phyloP scores from a whole-genome alignment of 2,329 filamentous ascomycete species.

The Ascochyta koolunga region DNA sequence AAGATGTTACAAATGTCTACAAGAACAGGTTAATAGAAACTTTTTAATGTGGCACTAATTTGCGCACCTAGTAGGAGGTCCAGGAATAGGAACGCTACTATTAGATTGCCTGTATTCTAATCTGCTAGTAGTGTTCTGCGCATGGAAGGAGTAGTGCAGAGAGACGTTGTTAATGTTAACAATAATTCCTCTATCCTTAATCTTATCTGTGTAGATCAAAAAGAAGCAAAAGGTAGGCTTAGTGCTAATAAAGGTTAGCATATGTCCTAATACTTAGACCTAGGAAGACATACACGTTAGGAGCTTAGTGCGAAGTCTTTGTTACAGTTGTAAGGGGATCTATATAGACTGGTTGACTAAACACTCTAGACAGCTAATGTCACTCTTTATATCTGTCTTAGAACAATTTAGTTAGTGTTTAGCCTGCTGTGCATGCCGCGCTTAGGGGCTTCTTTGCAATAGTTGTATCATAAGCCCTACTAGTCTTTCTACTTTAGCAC shows the following conservation, averaged over 20 bases:
- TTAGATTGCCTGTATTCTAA: not conserved
- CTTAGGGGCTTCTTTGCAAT: too few species aligned
- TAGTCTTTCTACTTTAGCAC: too few species aligned
- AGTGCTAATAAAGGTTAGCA: not conserved
- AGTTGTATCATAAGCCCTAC: too few species aligned
- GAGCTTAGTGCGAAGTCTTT: not conserved
- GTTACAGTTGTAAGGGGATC: not conserved
- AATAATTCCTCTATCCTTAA: not conserved
- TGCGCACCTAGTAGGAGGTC: not conserved
- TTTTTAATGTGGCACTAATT: not conserved
- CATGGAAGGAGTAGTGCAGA: not conserved
- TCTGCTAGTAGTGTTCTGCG: not conserved
- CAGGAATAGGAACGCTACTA: not conserved
- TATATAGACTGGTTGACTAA: not conserved
- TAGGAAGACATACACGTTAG: not conserved
- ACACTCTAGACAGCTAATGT: not conserved
- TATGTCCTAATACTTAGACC: not conserved
- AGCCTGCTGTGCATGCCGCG: not conserved
- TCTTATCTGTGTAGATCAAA: not conserved
- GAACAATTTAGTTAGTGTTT: not conserved
- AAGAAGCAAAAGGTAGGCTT: not conserved
- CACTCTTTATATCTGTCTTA: not conserved
- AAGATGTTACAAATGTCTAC: not conserved
- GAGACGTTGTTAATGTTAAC: not conserved
- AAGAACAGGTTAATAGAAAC: not conserved